Conservation (phyloP, 2,329 filamentous ascomycete species). For the Fusarium marasasianum region DNA sequence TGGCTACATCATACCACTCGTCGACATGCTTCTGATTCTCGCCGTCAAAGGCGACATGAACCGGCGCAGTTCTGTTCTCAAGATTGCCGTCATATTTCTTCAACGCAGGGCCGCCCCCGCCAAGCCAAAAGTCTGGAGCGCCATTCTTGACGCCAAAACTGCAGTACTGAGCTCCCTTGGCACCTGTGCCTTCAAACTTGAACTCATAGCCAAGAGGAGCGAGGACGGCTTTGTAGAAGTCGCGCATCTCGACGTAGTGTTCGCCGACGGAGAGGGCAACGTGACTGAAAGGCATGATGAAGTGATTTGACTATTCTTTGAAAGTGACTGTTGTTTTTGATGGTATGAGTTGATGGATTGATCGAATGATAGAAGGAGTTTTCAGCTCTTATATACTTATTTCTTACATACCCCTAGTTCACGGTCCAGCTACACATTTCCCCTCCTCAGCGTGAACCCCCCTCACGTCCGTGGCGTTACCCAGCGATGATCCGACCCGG, state of each 20-base stretch:
- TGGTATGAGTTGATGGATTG: background rate
- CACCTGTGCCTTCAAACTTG: conserved; percentile 23
- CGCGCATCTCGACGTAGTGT: conserved; percentile 40
- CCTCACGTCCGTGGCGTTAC: conserved; percentile 8
- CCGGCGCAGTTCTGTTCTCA: conserved; percentile 28
- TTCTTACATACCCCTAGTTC: background rate
- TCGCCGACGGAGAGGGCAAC: conserved; percentile 37
- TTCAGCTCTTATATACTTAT: conserved; percentile 11
- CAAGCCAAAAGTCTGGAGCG: conserved; percentile 40
- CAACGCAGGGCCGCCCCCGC: conserved; percentile 24
- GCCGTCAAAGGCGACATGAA: conserved; percentile 38
- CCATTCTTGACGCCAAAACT: conserved; percentile 32
- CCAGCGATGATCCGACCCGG: conserved; percentile 9
- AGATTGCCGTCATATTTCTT: conserved; percentile 39
- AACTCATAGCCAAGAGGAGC: conserved; percentile 40
- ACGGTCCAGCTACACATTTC: conserved; percentile 11
- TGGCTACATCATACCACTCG: conserved; percentile 39
- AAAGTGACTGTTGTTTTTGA: background rate
- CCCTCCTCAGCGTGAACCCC: conserved; percentile 17
- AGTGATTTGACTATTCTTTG: background rate
- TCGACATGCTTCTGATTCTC: conserved; percentile 31
- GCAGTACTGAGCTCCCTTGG: conserved; percentile 27
- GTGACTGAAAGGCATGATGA: conserved; percentile 36
- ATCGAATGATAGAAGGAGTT: background rate
- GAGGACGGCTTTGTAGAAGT: conserved; percentile 43